Evolutionary conservation across 306 rosid species (phyloP), one percentile per base, ranked within the genome.

Genomic region (Citrullus colocynthis): DNA sequence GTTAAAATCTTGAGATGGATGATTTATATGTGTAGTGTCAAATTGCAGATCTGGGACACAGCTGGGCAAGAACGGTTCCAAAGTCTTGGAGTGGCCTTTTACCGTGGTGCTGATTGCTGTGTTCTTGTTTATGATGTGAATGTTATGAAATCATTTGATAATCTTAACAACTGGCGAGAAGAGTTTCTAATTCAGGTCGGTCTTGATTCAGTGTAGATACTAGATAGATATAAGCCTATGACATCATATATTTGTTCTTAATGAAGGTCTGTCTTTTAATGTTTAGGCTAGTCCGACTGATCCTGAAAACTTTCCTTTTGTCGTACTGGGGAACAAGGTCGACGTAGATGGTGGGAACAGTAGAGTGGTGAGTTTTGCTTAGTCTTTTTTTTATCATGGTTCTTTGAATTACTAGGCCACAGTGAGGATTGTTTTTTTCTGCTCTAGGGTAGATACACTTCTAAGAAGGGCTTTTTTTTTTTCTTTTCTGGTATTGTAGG

Each of bases 1-100:
- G 57, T 48, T 48, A 48, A 6, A 51, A 21, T 70, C 37, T 37
- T 30, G 63, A 44, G 65, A 76, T 39, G 82, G 74, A 75, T 54
- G 70, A 48, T 61, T 54, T 74, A 49, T 20, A 17, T 74, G 24
- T 54, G 48, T 36, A 10, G 49, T 74, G 30, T 88, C 17, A 61
- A 45, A 72, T 18, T 71, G 63, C 83, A 91, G 99, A 96, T 96
- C 61, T 92, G 99, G 98, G 98, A 96, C 85, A 92, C 99, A 36
- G 99, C 98, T 80, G 98, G 98, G 41, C 98, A 95, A 82, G 98
- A 95, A 84, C 85, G 98, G 79, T 95, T 95, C 89, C 98, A 95
- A 76, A 92, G 97, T 89, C 99, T 95, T 75, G 99, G 99, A 21
- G 98, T 94, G 84, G 98, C 98, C 64, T 95, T 95, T 89, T 95